Evolutionary conservation across 2,329 filamentous ascomycete species (phyloP).

Genomic region (Phialophora macrospora): DNA sequence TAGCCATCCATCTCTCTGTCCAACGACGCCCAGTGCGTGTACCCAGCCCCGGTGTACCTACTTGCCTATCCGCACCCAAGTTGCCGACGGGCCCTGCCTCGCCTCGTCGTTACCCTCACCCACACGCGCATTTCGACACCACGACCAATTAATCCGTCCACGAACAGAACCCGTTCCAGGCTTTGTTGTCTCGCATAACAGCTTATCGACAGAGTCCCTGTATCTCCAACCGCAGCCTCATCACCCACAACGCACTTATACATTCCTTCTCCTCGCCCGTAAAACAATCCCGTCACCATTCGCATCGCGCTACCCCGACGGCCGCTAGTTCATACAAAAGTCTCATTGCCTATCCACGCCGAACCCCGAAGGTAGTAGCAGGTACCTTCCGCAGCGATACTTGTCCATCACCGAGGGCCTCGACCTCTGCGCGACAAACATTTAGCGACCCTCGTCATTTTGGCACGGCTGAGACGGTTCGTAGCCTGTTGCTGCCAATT

Average conservation of each 20-base stretch:
- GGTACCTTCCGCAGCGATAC: not conserved
- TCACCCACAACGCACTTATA: not conserved
- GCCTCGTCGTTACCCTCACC: not conserved
- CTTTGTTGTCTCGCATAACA: constrained; percentile 1
- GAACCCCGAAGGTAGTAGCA: not conserved
- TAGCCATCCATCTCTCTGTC: not conserved
- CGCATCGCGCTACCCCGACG: not conserved
- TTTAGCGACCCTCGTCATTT: not conserved
- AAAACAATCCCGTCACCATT: not conserved
- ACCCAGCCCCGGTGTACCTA: not conserved
- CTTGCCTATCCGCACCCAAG: not conserved
- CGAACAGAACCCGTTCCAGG: not conserved
- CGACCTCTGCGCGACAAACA: not conserved
- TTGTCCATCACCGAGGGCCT: not conserved
- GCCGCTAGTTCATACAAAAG: not conserved
- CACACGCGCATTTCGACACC: constrained; percentile 7
- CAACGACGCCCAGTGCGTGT: not conserved
- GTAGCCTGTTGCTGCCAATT: constrained; percentile 1
- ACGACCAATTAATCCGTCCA: not conserved
- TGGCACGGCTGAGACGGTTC: not conserved
- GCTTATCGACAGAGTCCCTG: not conserved
- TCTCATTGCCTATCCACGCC: not conserved
- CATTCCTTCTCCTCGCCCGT: not conserved
- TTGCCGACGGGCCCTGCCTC: not conserved
- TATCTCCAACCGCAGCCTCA: not conserved